A percentile compares a stretch with the other conserved stretches of the same genome.
These are phyloP conservation scores for Crucibulum parvulum DNA, from an alignment of 1,284 basidiomycete genomes.

Conservation along the genomic window DNA sequence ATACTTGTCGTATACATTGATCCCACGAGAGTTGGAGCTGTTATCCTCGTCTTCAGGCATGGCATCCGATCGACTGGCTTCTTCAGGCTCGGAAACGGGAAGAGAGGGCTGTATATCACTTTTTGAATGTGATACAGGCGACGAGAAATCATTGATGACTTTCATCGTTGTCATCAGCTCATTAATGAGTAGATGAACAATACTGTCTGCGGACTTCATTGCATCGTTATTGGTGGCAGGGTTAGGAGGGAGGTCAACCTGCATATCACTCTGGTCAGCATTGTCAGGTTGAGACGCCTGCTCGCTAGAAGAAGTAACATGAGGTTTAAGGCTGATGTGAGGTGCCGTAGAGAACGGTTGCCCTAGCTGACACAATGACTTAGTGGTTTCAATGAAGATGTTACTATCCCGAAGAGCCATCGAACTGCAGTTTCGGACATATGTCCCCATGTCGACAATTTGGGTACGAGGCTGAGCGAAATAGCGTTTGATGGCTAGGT, in stretches of 20 bases:
- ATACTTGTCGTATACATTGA: conserved; percentile 45
- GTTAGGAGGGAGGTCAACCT: conserved; percentile 56
- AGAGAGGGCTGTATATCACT: neutral
- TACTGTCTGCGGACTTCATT: conserved; percentile 64
- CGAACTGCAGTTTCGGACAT: conserved; percentile 81
- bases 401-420: conserved; percentile 85
- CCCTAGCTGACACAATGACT: conserved; percentile 76
- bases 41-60: neutral
- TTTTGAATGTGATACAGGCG: conserved; percentile 4
- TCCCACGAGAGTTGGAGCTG: neutral
- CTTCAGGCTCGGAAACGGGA: neutral
- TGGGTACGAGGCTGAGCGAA: conserved; percentile 76
- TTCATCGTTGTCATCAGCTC: conserved; percentile 76
- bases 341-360: conserved; percentile 67
- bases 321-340: conserved; percentile 69
- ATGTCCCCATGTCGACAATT: conserved; percentile 74
- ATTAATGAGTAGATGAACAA: conserved; percentile 75
- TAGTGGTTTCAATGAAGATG: conserved; percentile 79
- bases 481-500: conserved; percentile 82
- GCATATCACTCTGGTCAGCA: conserved; percentile 56
- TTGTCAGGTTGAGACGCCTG: conserved; percentile 4
- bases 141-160: conserved; percentile 33
- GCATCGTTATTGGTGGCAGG: conserved; percentile 28
- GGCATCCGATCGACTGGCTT: neutral
- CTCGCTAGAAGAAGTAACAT: conserved; percentile 25